Conservation (phyloP, 78 protist species). For the Emiliania huxleyi region DNA sequence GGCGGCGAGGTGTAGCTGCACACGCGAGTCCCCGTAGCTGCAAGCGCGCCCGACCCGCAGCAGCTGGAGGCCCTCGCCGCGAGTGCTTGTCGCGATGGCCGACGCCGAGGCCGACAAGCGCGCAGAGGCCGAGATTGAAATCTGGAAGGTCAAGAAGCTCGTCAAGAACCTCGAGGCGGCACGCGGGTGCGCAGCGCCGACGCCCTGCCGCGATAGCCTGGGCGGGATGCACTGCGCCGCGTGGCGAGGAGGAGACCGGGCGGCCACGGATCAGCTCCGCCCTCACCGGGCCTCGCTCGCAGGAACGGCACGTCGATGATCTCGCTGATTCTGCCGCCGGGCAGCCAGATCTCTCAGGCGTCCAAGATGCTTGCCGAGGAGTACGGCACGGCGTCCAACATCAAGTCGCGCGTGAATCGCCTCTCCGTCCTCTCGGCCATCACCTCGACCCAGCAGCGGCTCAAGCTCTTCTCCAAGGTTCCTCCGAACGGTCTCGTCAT, state of each 20-base stretch:
- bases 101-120: not conserved
- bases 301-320: slow-evolving; percentile 98
- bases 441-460: slow-evolving; percentile 90
- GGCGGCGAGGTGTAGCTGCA: too few relatives aligned
- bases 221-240: too few relatives aligned
- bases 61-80: too few relatives aligned
- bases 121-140: slow-evolving; percentile 65
- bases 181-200: slow-evolving; percentile 63
- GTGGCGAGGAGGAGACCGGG: too few relatives aligned
- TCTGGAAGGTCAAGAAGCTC: slow-evolving; percentile 88
- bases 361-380: slow-evolving; percentile 94
- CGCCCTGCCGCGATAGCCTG: too few relatives aligned
- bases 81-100: too few relatives aligned
- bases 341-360: slow-evolving; percentile 86
- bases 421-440: slow-evolving; percentile 92
- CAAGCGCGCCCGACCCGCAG: too few relatives aligned
- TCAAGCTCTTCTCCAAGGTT: slow-evolving; percentile 79
- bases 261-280: too few relatives aligned
- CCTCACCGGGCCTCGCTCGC: not conserved
- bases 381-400: slow-evolving; percentile 98
- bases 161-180: slow-evolving; percentile 76
- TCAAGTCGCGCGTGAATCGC: slow-evolving; percentile 90
- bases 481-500: slow-evolving; percentile 97
- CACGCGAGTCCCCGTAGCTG: too few relatives aligned
- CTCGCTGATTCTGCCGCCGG: slow-evolving; percentile 96